Evolutionary conservation across 2,329 filamentous ascomycete species (phyloP).

Genomic region (Cordyceps militaris): DNA sequence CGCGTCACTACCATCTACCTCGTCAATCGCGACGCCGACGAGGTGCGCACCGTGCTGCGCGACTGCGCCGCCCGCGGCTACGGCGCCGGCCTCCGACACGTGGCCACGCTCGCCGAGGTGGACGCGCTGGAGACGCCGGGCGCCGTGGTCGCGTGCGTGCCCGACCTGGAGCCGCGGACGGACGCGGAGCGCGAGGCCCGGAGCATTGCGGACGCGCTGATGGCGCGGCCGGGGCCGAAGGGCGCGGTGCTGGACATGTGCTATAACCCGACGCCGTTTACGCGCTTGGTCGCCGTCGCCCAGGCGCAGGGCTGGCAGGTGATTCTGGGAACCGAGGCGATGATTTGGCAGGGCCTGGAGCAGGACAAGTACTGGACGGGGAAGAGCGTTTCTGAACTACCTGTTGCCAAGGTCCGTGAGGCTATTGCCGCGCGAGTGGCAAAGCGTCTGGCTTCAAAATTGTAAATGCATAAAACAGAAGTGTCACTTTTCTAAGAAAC

Average conservation of each 20-base stretch:
- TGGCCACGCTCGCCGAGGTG: slow-evolving; percentile 56
- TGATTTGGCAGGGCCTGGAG: slow-evolving; percentile 72
- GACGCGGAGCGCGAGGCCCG: slow-evolving; percentile 55
- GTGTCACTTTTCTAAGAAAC: not conserved
- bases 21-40: slow-evolving; percentile 63
- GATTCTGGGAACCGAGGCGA: slow-evolving; percentile 66
- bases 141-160: slow-evolving; percentile 67
- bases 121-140: slow-evolving; percentile 49
- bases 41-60: slow-evolving; percentile 59
- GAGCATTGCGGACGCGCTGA: slow-evolving; percentile 43
- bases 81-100: slow-evolving; percentile 52
- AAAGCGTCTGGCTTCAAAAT: slow-evolving; percentile 22
- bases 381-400: slow-evolving; percentile 48
- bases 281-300: slow-evolving; percentile 56
- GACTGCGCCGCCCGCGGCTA: slow-evolving; percentile 57
- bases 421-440: slow-evolving; percentile 38
- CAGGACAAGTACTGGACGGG: slow-evolving; percentile 63
- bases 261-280: slow-evolving; percentile 68
- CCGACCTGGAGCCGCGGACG: slow-evolving; percentile 65
- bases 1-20: slow-evolving; percentile 64
- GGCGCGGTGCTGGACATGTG: slow-evolving; percentile 76
- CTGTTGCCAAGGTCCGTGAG: slow-evolving; percentile 51
- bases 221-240: slow-evolving; percentile 35
- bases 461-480: slow-evolving; percentile 16
- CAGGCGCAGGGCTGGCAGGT: slow-evolving; percentile 61